Base-by-base conservation (phyloP, 2,329 filamentous ascomycete species). In the Penicillium vulpinum region DNA sequence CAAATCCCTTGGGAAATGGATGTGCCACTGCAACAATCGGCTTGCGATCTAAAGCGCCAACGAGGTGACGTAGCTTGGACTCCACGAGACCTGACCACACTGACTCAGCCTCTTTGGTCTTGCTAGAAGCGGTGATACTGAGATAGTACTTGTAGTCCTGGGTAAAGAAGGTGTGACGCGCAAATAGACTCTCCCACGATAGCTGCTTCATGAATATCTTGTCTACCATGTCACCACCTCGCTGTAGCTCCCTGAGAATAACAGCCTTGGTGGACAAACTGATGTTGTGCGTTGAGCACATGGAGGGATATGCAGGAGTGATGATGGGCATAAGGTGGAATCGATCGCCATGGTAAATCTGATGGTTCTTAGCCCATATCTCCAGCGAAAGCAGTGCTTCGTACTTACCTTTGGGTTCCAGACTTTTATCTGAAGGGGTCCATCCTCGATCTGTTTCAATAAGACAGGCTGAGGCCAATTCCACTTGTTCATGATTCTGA, bases 281-380 rank as follows among this genome's bases (percentile, higher is more conserved):
- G 59, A 99, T 88, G 69, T 96, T 97, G 79, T 96, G 94, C 0
- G 94, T 97, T 2, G 94, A 89, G 73, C 94, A 97, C 92, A 97
- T 97, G 48, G 92, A 95, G 3, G 94, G 94, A 72, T 97, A 97
- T 1, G 94, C 92, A 1, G 94, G 94, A 1, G 94, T 99, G 69
- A 99, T 97, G 74, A 99, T 91, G 28, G 94, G 94, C 94, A 99
- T 99, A 51, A 97, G 80, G 74, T 97, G 93, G 64, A 86, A 90
- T 41, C 85, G 85, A 73, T 97, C 94, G 53, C 85, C 84, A 59
- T 86, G 86, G 73, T 96, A 95, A 29, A 92, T 80, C 83, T 90
- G 66, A 38, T n/a, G 33, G n/a, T 49, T 11, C 11, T 63, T 33
- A 63, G 58, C 36, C n/a, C 8, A 35, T 21, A 22, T 26, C 10